Evolutionary conservation across 1,284 basidiomycete species (phyloP).

Genomic region (Cutaneotrichosporon dermatis): DNA sequence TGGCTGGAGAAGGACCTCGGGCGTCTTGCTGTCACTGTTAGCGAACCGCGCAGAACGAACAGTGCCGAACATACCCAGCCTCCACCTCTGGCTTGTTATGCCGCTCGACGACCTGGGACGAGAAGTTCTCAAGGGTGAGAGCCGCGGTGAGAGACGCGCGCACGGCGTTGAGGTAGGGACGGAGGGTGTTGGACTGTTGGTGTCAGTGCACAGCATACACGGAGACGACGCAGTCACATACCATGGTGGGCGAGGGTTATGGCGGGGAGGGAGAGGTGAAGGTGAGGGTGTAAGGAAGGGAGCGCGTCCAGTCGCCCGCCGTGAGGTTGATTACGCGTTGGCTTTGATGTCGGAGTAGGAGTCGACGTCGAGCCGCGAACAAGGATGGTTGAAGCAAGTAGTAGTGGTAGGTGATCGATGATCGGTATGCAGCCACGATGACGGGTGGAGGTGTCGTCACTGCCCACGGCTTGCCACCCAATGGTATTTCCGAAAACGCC

Average conservation of each 20-base stretch:
- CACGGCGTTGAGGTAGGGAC: constrained; percentile 94
- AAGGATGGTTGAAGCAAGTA: too few relatives aligned
- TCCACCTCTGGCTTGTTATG: constrained; percentile 97
- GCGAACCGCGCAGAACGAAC: too few relatives aligned
- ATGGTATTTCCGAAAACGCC: not conserved
- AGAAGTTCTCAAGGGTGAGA: constrained; percentile 93
- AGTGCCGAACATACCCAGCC: constrained; percentile 55
- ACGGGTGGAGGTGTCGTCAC: constrained; percentile 1
- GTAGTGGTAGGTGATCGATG: too few relatives aligned
- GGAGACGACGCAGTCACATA: not conserved
- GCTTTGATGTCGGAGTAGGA: not conserved
- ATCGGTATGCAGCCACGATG: not conserved
- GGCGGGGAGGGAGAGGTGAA: not conserved
- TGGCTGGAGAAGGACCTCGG: constrained; percentile 89
- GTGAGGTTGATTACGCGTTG: not conserved
- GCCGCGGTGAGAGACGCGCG: constrained; percentile 95
- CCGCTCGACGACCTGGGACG: constrained; percentile 92
- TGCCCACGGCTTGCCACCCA: not conserved
- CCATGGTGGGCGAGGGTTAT: constrained; percentile 1
- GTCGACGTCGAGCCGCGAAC: not conserved
- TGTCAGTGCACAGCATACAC: not conserved
- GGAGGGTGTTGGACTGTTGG: constrained; percentile 60
- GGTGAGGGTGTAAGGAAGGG: not conserved
- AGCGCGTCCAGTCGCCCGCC: not conserved
- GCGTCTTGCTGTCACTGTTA: constrained; percentile 61